phyloP scores from a whole-genome alignment of 257 asterid species.

The Plectranthus barbatus region DNA sequence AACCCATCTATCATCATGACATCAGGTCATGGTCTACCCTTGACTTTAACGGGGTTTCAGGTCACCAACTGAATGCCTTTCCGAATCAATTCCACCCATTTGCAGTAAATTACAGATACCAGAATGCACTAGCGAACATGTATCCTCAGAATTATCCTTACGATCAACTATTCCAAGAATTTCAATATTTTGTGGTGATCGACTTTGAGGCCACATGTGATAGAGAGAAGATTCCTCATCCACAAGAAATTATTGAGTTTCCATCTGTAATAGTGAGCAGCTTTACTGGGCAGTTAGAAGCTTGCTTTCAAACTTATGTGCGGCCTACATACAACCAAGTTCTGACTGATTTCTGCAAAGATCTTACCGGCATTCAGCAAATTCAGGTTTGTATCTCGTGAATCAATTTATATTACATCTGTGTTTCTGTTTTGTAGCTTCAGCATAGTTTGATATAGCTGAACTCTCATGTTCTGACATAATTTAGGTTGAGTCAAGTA shows the following conservation, averaged over 20 bases:
- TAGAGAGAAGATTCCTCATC: conserved; percentile 59
- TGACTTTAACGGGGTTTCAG: conserved; percentile 22
- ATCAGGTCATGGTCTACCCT: conserved; percentile 49
- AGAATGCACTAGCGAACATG: conserved; percentile 40
- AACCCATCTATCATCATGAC: conserved; percentile 30
- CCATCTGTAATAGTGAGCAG: conserved; percentile 85
- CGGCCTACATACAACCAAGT: conserved; percentile 73
- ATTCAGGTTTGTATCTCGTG: conserved; percentile 45
- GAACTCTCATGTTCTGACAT: background rate
- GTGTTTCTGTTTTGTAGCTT: background rate
- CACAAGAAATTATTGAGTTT: conserved; percentile 95
- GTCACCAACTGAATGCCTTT: conserved; percentile 38
- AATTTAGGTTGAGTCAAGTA: background rate
- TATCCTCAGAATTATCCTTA: conserved; percentile 35
- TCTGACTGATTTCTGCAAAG: conserved; percentile 85
- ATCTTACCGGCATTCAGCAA: conserved; percentile 92
- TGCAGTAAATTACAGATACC: conserved; percentile 45
- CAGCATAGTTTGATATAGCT: background rate
- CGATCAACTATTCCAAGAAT: conserved; percentile 51
- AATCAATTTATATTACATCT: background rate
- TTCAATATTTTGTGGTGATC: conserved; percentile 72
- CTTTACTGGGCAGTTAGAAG: conserved; percentile 64
- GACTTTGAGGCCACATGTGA: conserved; percentile 96
- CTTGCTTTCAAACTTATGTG: conserved; percentile 78
- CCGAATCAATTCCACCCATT: conserved; percentile 47